phyloP scores from a whole-genome alignment of 768 basidiomycete species.

The Multifurca ochricompacta region DNA sequence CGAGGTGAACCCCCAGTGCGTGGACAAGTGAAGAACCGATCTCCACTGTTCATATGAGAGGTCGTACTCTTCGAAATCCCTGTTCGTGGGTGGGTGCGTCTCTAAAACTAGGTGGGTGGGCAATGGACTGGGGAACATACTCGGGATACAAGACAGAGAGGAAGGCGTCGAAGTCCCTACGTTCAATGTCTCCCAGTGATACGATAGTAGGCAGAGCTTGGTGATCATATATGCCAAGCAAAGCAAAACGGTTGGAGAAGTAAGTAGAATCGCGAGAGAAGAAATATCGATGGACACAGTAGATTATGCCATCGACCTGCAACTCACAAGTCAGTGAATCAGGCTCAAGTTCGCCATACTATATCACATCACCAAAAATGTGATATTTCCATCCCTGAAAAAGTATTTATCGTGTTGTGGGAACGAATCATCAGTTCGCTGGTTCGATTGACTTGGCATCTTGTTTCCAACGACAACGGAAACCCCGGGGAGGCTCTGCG shows the following conservation, averaged over 20 bases:
- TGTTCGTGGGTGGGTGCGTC: background rate
- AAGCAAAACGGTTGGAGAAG: background rate
- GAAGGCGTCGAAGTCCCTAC: conserved; percentile 10
- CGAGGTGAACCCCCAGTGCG: conserved; percentile 27
- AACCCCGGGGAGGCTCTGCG: background rate
- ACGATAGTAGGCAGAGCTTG: background rate
- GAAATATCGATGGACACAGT: conserved; percentile 9
- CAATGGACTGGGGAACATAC: background rate
- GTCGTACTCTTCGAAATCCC: conserved; percentile 11
- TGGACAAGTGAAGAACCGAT: conserved; percentile 25
- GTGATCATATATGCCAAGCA: background rate
- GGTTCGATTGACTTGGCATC: background rate
- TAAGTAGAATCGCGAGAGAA: conserved; percentile 8
- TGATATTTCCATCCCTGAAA: conserved; percentile 8
- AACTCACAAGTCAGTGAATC: background rate
- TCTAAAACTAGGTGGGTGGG: background rate
- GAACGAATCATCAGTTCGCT: background rate
- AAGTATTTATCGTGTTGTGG: background rate
- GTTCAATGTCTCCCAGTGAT: background rate
- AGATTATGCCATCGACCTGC: conserved; percentile 1
- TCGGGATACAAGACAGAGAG: conserved; percentile 7
- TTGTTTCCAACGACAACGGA: background rate
- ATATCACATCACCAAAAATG: conserved; percentile 6
- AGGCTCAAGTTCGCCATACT: background rate
- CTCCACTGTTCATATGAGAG: conserved; percentile 24